phyloP scores from a whole-genome alignment of 805 yeast species.

The Metschnikowia picachoensis region DNA sequence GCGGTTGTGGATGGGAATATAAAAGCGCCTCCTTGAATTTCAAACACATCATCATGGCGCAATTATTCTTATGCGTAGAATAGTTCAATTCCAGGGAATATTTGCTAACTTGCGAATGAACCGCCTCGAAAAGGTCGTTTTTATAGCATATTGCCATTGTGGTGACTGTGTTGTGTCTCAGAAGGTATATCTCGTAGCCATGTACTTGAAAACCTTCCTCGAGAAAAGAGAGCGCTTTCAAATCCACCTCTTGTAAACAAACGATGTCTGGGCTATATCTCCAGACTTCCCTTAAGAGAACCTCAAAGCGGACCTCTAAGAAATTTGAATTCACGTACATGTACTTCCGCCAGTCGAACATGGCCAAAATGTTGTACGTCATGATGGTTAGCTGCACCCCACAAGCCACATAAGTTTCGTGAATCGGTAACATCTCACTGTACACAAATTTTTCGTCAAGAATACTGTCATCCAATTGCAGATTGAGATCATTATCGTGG shows the following conservation, averaged over 20 bases:
- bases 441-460: not conserved
- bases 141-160: slow-evolving; percentile 6
- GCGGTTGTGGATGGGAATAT: not conserved
- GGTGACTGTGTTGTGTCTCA: not conserved
- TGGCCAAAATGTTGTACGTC: slow-evolving; percentile 44
- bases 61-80: not conserved
- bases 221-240: not conserved
- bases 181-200: not conserved
- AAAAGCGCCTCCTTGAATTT: not conserved
- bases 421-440: not conserved
- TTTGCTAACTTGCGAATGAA: not conserved
- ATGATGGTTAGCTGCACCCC: slow-evolving; percentile 2
- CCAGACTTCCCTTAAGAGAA: slow-evolving; percentile 1
- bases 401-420: not conserved
- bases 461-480: no score
- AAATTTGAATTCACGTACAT: no score
- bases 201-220: not conserved
- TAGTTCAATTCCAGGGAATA: not conserved
- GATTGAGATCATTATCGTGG: no score
- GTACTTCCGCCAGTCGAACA: not conserved
- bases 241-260: slow-evolving; percentile 3
- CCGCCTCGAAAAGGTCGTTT: not conserved
- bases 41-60: not conserved
- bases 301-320: not conserved
- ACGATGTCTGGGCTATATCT: slow-evolving; percentile 3